Conservation (phyloP, 352 stramenopile genomes). For the Pythium pyrilobum region DNA sequence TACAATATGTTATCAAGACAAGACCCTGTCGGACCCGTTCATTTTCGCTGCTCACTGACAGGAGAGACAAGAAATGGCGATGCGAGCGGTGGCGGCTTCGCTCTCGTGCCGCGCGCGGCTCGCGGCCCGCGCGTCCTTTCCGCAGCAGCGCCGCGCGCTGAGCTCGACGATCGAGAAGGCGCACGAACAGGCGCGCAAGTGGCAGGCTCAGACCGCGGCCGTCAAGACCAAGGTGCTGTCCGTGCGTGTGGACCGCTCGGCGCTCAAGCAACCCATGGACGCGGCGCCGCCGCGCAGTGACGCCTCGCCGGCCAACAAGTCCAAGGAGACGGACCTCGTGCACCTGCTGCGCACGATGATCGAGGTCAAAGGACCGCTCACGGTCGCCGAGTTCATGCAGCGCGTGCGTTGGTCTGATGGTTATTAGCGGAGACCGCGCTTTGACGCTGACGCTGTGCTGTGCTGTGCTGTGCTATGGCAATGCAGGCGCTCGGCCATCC, state of each 20-base stretch:
- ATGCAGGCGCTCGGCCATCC: constrained; percentile 83
- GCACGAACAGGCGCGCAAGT: constrained; percentile 52
- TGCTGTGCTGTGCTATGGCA: background rate
- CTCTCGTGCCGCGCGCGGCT: background rate
- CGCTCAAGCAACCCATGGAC: constrained; percentile 50
- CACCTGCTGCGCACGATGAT: constrained; percentile 88
- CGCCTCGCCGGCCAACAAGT: constrained; percentile 29
- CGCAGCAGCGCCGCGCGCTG: constrained; percentile 5
- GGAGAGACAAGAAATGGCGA: no score
- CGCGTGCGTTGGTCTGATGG: constrained; percentile 25
- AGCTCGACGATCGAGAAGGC: constrained; percentile 21
- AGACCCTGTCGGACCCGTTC: no score
- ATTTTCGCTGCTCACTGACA: no score
- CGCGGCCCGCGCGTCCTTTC: background rate
- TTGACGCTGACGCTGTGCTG: background rate
- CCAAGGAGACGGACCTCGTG: constrained; percentile 64
- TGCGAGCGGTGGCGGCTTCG: no score
- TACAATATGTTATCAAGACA: no score
- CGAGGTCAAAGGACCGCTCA: constrained; percentile 90
- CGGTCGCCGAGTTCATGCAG: constrained; percentile 94
- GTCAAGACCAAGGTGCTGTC: constrained; percentile 53
- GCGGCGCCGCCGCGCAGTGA: constrained; percentile 20
- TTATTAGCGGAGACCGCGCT: background rate
- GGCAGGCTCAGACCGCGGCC: constrained; percentile 41
- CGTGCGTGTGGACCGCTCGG: constrained; percentile 65